Evolutionary conservation across 139 green algal species (phyloP), one percentile per base, ranked within the genome.

Genomic region (Penium margaritaceum): DNA sequence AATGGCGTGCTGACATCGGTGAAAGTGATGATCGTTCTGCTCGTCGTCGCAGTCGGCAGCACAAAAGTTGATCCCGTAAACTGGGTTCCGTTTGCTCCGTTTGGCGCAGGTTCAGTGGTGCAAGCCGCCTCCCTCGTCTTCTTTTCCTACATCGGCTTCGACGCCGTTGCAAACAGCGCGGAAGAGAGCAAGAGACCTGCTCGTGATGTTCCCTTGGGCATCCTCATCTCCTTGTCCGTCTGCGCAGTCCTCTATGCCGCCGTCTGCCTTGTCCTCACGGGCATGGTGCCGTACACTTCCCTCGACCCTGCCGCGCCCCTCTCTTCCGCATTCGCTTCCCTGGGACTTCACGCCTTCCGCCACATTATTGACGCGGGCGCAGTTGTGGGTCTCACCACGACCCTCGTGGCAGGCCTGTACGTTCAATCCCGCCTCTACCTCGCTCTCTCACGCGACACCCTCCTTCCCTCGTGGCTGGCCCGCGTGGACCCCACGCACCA

Each of bases 91-190:
- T 91, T 91, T n/a, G n/a, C n/a, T n/a, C n/a, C n/a, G n/a, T n/a
- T n/a, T n/a, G n/a, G n/a, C n/a, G n/a, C n/a, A n/a, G n/a, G n/a
- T n/a, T n/a, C n/a, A n/a, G n/a, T 90, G 6, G 68, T 90, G 70
- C 84, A 84, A 27, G 88, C 84, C 3, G 84, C 88, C 0, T 51
- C 74, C 9, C 67, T 88, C 14, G 83, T 91, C 0, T 81, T 79
- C 67, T 81, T 81, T 24, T 33, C 67, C 44, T 86, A 81, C 62
- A 60, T 86, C 19, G 81, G 81, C 30, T 86, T 86, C 30, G 81
- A 86, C 32, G 81, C 81, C 3, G 82, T 94, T 4, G 88, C 89
- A 0, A 89, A 82, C 19, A 85, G 81, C 0, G 87, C 86, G 0
- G 89, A 93, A 65, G 89, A 93, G 80, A 72, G 69, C 30, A 79